A percentile compares a stretch with the other conserved stretches of the same genome.
phyloP scores from a whole-genome alignment of 2,329 filamentous ascomycete genomes.

The Bipolaris zeicola region DNA sequence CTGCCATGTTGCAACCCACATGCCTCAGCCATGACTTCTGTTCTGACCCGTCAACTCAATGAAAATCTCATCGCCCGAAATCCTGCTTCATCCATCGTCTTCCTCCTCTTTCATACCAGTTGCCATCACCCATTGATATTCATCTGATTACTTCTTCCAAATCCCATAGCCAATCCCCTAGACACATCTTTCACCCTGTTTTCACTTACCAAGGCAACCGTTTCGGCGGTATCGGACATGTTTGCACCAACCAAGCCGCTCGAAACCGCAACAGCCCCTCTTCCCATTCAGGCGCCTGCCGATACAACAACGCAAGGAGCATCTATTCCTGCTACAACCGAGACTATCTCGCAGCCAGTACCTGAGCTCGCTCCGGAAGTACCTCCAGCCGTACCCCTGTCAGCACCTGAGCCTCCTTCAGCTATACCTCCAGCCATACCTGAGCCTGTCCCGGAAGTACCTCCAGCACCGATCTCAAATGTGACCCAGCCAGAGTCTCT shows the following conservation, averaged over 20 bases:
- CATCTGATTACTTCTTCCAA: background rate
- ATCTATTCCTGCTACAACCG: background rate
- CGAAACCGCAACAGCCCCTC: background rate
- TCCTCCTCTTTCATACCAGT: conserved; percentile 1
- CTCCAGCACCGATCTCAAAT: background rate
- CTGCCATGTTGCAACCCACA: background rate
- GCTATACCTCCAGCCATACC: background rate
- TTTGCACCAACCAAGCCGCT: background rate
- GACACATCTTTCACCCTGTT: background rate
- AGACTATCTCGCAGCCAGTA: background rate
- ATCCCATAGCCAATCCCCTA: background rate
- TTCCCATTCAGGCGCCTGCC: background rate
- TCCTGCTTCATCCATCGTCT: conserved; percentile 3
- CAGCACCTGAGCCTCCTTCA: conserved; percentile 2
- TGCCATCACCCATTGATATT: background rate
- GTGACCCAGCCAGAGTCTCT: background rate
- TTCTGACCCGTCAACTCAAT: background rate
- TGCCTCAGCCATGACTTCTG: conserved; percentile 5
- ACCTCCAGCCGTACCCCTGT: background rate
- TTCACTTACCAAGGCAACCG: conserved; percentile 1
- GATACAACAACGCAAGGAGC: background rate
- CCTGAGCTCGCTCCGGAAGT: background rate
- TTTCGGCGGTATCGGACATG: background rate
- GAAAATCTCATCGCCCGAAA: background rate
- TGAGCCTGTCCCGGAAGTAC: conserved; percentile 2